Percentiles rank a stretch among this genome's conserved stretches.
phyloP scores from a whole-genome alignment of 1,139 yeast species.

The Saccharomyces hybrid region DNA sequence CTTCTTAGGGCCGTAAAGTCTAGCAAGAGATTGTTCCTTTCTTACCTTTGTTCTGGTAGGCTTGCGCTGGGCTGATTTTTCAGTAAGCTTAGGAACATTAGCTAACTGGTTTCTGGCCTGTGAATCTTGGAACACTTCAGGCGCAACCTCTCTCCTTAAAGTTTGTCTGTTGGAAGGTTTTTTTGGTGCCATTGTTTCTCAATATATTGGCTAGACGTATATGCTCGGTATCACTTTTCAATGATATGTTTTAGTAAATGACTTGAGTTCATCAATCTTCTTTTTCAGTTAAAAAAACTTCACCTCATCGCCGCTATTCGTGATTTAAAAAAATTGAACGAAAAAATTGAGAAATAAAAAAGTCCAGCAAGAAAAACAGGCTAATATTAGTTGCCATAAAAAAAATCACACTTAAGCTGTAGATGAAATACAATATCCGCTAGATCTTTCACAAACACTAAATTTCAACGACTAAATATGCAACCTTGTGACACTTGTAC shows the following conservation, averaged over 20 bases:
- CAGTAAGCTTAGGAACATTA: slow-evolving; percentile 54
- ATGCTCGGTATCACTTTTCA: background rate
- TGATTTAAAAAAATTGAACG: background rate
- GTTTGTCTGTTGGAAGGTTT: slow-evolving; percentile 34
- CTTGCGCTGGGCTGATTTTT: slow-evolving; percentile 47
- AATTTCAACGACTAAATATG: background rate
- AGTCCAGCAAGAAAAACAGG: background rate
- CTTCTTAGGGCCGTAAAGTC: slow-evolving; percentile 64
- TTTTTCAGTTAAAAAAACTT: background rate
- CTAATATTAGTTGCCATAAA: background rate
- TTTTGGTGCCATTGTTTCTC: slow-evolving; percentile 9
- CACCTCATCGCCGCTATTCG: background rate
- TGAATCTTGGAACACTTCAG: slow-evolving; percentile 59
- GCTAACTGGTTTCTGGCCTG: slow-evolving; percentile 58
- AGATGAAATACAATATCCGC: background rate
- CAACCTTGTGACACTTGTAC: background rate
- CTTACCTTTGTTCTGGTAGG: slow-evolving; percentile 48
- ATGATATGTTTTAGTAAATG: too few species aligned
- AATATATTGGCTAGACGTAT: background rate
- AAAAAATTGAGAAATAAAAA: too few species aligned
- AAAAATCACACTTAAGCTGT: background rate
- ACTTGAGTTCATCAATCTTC: background rate
- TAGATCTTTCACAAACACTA: background rate
- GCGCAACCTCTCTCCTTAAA: slow-evolving; percentile 48
- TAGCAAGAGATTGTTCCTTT: slow-evolving; percentile 55